These are phyloP conservation scores for Naganishia liquefaciens DNA, from an alignment of 1,284 basidiomycete species.

Conservation along the genomic window DNA sequence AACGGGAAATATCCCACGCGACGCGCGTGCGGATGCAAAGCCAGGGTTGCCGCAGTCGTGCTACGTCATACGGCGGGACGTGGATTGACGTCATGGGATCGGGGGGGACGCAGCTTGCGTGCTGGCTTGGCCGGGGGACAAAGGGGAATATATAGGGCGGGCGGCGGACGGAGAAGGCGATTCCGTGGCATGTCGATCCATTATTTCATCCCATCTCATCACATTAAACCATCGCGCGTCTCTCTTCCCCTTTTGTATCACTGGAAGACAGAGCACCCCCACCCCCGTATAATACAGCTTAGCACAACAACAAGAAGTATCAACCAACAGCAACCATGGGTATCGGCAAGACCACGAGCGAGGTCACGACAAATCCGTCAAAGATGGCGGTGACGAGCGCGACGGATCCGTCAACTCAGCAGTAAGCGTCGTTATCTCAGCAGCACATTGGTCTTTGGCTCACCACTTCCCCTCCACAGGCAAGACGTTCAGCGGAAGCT, in stretches of 20 bases:
- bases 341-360: constrained; percentile 18
- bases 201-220: too few relatives aligned
- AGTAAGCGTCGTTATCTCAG: constrained; percentile 31
- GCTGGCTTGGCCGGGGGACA: too few relatives aligned
- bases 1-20: constrained; percentile 2
- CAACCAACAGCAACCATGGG: constrained; percentile 22
- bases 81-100: too few relatives aligned
- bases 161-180: too few relatives aligned
- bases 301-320: background rate
- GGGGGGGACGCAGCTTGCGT: too few relatives aligned
- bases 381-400: constrained; percentile 51
- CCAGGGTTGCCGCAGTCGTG: too few relatives aligned
- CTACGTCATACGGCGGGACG: too few relatives aligned
- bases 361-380: constrained; percentile 42
- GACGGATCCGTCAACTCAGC: constrained; percentile 47
- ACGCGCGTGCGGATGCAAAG: background rate
- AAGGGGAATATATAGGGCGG: too few relatives aligned
- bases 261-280: constrained; percentile 1
- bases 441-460: background rate
- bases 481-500: constrained; percentile 55
- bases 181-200: too few relatives aligned
- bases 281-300: constrained; percentile 10
- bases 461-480: background rate
- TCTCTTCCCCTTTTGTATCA: constrained; percentile 15
- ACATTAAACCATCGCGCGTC: background rate